Percentiles rank a stretch among this genome's conserved stretches.
phyloP scores from a whole-genome alignment of 768 basidiomycete genomes.

The Megacollybia marginata region DNA sequence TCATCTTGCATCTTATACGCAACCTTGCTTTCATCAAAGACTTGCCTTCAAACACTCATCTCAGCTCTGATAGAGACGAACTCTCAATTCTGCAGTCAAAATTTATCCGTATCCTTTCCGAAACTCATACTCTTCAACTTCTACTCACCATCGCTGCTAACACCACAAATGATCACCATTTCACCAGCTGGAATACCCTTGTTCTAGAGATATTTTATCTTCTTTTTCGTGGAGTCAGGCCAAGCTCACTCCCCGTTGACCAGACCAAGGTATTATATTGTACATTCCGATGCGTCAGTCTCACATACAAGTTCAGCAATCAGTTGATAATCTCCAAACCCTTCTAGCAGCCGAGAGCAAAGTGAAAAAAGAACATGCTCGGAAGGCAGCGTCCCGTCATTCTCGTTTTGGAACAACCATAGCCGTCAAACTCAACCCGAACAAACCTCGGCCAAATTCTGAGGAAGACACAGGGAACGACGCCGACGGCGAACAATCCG shows the following conservation, averaged over 20 bases:
- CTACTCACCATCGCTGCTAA: slow-evolving; percentile 84
- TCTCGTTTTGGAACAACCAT: slow-evolving; percentile 97
- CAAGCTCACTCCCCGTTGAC: slow-evolving; percentile 46
- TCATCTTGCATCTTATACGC: slow-evolving; percentile 83
- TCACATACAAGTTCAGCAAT: slow-evolving; percentile 39
- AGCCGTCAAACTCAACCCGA: slow-evolving; percentile 62
- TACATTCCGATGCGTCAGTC: background rate
- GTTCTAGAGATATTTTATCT: slow-evolving; percentile 92
- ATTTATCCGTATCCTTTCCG: slow-evolving; percentile 62
- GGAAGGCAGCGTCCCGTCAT: slow-evolving; percentile 67
- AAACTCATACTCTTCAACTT: slow-evolving; percentile 68
- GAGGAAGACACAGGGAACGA: slow-evolving; percentile 8
- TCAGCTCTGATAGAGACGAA: slow-evolving; percentile 75
- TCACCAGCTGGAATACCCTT: slow-evolving; percentile 82
- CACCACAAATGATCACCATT: slow-evolving; percentile 64
- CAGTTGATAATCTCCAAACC: slow-evolving; percentile 57
- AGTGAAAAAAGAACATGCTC: slow-evolving; percentile 46
- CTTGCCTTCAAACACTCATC: slow-evolving; percentile 59
- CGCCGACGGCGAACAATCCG: slow-evolving; percentile 10
- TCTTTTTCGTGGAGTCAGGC: slow-evolving; percentile 74
- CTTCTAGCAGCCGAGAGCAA: slow-evolving; percentile 75
- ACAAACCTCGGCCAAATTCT: slow-evolving; percentile 28
- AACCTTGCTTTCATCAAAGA: slow-evolving; percentile 96
- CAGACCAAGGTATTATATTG: slow-evolving; percentile 48
- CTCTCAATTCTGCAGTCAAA: slow-evolving; percentile 71